Conservation (phyloP, 2,329 filamentous ascomycete genomes). For the Talaromyces sp. region DNA sequence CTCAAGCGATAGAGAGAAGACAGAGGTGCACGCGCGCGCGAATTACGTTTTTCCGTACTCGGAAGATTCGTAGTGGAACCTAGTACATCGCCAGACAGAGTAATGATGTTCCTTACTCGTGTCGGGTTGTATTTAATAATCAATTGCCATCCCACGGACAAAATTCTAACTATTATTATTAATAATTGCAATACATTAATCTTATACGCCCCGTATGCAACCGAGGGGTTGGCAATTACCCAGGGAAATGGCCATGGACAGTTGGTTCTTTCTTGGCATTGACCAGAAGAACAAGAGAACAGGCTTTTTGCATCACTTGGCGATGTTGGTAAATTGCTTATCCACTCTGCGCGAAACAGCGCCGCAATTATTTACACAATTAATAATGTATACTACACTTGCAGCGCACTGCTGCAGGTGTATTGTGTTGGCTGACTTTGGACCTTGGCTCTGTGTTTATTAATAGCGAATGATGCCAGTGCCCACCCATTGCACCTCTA, state of each 20-base stretch:
- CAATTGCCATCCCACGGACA: not conserved
- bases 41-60: not conserved
- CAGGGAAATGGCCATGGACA: not conserved
- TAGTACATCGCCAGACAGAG: not conserved
- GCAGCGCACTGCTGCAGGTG: not conserved
- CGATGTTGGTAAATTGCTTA: not conserved
- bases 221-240: not conserved
- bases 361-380: not conserved
- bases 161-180: not conserved
- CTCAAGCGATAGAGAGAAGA: not conserved
- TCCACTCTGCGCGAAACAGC: not conserved
- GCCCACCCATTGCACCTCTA: too few species aligned
- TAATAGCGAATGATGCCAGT: too few species aligned
- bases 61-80: not conserved
- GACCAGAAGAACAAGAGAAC: not conserved
- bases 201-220: not conserved
- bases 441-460: too few species aligned
- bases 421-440: too few species aligned
- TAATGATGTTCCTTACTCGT: not conserved
- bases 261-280: not conserved
- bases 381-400: not conserved
- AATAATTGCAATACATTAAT: not conserved
- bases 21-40: too few species aligned
- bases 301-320: too few species aligned
- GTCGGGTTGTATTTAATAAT: not conserved